Base-by-base conservation (phyloP, 2,329 filamentous ascomycete genomes). In the Verticillium nubilum region DNA sequence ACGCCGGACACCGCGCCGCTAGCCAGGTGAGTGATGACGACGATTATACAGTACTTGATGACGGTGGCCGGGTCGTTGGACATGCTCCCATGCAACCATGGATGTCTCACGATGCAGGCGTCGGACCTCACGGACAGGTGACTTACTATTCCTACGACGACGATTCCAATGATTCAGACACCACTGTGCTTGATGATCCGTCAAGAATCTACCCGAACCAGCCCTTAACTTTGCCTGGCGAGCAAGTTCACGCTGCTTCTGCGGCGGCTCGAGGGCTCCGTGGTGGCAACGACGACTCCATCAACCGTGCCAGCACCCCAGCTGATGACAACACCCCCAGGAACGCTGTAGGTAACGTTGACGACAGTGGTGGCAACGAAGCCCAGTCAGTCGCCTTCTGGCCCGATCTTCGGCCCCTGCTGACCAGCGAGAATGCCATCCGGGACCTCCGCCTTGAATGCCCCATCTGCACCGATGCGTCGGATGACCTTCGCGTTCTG, bases 381-480 rank as follows among this genome's bases (percentile, higher is more conserved):
- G 19, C n/a, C 5, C 42, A 50, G 42, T 50, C 52, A 10, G 17
- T 33, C 12, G 26, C 56, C 2, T 63, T 52, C 54, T 63, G 62
- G 62, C 62, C 62, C 1, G 54, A 59, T 4, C 27, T 62, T 15
- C 54, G 55, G 12, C 54, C 52, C 2, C 19, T 7, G 9, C 50
- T 62, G 17, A 28, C 23, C 5, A 50, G 52, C 1, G 57, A 62
- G 10, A 55, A 19, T 1, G 37, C 42, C 6, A 52, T 63, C 0
- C 10, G 27, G 1, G 28, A 56, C 28, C 54, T 58, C 53, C 56
- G 52, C 17, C 37, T 63, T 35, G 29, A 59, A 4, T 65, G 57
- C 27, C 54, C 56, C 35, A 52, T 59, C 31, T 65, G 61, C 59
- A 53, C 50, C 29, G 19, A 72, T 26, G 23, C 25, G 19, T 28